A percentile compares a stretch with the other conserved stretches of the same genome.
phyloP scores from a whole-genome alignment of 768 basidiomycete species.

The Nevesoporus exiguus region DNA sequence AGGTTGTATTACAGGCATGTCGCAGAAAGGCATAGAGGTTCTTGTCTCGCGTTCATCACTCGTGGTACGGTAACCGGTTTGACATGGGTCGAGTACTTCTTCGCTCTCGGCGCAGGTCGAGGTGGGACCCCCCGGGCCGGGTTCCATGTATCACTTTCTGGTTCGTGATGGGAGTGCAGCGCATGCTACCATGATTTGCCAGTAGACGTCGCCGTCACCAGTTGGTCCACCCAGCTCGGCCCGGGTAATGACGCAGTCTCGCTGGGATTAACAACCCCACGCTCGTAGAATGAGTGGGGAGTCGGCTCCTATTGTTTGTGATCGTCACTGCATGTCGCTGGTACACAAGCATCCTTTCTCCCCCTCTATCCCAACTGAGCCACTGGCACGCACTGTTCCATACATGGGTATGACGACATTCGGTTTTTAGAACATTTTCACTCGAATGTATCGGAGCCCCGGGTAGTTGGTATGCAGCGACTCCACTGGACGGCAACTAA shows the following conservation, averaged over 20 bases:
- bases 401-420: slow-evolving; percentile 22
- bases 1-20: no score
- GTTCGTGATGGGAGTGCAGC: slow-evolving; percentile 15
- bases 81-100: slow-evolving; percentile 19
- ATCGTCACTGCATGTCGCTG: neutral
- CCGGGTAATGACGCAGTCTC: slow-evolving; percentile 1
- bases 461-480: slow-evolving; percentile 22
- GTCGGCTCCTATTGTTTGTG: slow-evolving; percentile 11
- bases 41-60: no score
- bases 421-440: slow-evolving; percentile 12
- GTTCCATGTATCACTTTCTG: no score
- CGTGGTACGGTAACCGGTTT: slow-evolving; percentile 16
- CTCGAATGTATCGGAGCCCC: slow-evolving; percentile 12
- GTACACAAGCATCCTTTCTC: neutral
- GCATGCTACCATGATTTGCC: slow-evolving; percentile 9
- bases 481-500: no score
- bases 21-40: no score
- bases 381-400: slow-evolving; percentile 9
- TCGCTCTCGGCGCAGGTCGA: slow-evolving; percentile 12
- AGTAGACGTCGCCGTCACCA: neutral
- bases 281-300: neutral
- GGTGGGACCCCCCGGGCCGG: slow-evolving; percentile 18
- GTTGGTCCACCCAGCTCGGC: neutral
- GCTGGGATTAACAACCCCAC: neutral
- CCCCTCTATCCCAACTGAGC: slow-evolving; percentile 11